Base-by-base conservation (phyloP, 2,329 filamentous ascomycete species). In the Leptographium wingfieldii region DNA sequence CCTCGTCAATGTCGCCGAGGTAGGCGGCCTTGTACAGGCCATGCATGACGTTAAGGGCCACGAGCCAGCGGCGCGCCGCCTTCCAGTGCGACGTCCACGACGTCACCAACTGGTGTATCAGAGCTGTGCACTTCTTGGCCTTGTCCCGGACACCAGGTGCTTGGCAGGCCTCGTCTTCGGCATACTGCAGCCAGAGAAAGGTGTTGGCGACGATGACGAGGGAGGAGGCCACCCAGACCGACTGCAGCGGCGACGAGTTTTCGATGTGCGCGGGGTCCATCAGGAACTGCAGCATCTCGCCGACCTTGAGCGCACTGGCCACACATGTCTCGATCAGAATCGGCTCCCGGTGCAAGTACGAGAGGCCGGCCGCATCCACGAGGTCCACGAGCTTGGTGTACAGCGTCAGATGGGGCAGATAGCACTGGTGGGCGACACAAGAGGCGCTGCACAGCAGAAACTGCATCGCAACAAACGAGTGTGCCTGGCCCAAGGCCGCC, bases 361-460 rank as follows among this genome's bases (percentile, higher is more conserved):
- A 67, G 60, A 62, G 63, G 3, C 66, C 66, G 16, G 66, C 65
- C 2, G 61, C 65, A 14, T 68, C 66, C 3, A 67, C 63, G 1
- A 63, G 51, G 29, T 67, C 60, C 4, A 65, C 57, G 1, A 67
- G 58, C 22, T 62, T 62, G 0, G 66, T 65, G 40, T 62, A 67
- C 2, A 60, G 40, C 0, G 62, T 60, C 19, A 65, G 43, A 2
- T 68, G 66, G 12, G 66, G 66, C 6, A 68, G 56, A 46, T 68
- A 68, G 49, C 62, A 63, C 56, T 68, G 66, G 35, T 67, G 66
- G 2, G 66, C 64, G 2, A 66, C 61, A 51, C 66, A 68, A 9
- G 55, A 49, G 25, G 66, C 63, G 27, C 65, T 65, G 27, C 58
- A 56, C 1, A 67, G 56, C 11, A 68, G 60, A 19, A 68, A 64